phyloP scores from a whole-genome alignment of 2,329 filamentous ascomycete species.

The Graphium sp. region DNA sequence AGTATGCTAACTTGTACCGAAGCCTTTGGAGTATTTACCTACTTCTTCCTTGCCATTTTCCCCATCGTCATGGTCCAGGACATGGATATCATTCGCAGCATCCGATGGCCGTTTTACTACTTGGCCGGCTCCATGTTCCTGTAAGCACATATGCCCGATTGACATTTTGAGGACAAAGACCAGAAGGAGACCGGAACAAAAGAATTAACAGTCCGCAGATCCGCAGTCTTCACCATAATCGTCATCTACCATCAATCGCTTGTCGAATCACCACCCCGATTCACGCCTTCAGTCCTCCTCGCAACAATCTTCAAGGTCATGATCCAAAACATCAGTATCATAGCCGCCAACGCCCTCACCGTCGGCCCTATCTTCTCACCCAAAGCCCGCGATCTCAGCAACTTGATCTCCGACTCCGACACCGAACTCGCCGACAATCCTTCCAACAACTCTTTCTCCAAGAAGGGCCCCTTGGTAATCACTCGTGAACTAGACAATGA shows the following conservation, averaged over 20 bases:
- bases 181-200: too few relatives aligned
- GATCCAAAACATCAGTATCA: slow-evolving; percentile 18
- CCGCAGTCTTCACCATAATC: slow-evolving; percentile 14
- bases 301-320: slow-evolving; percentile 15
- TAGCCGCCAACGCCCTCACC: slow-evolving; percentile 18
- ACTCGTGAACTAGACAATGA: not conserved
- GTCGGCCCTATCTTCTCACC: slow-evolving; percentile 13
- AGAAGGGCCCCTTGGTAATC: slow-evolving; percentile 11
- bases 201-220: slow-evolving; percentile 8
- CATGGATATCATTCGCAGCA: slow-evolving; percentile 10
- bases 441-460: not conserved
- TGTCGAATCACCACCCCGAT: slow-evolving; percentile 10
- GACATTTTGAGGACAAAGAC: not conserved
- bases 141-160: not conserved
- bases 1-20: too few relatives aligned
- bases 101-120: slow-evolving; percentile 17
- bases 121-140: slow-evolving; percentile 8
- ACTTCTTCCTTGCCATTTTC: slow-evolving; percentile 17
- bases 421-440: slow-evolving; percentile 7
- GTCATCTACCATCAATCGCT: slow-evolving; percentile 17
- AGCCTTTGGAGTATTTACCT: slow-evolving; percentile 16
- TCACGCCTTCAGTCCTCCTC: slow-evolving; percentile 13
- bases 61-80: slow-evolving; percentile 14
- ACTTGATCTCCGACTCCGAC: slow-evolving; percentile 7
- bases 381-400: slow-evolving; percentile 6